A percentile compares a stretch with the other conserved stretches of the same genome.
These are phyloP conservation scores for Neurospora sp. DNA, from an alignment of 495 filamentous ascomycete genomes.

Conservation along the genomic window DNA sequence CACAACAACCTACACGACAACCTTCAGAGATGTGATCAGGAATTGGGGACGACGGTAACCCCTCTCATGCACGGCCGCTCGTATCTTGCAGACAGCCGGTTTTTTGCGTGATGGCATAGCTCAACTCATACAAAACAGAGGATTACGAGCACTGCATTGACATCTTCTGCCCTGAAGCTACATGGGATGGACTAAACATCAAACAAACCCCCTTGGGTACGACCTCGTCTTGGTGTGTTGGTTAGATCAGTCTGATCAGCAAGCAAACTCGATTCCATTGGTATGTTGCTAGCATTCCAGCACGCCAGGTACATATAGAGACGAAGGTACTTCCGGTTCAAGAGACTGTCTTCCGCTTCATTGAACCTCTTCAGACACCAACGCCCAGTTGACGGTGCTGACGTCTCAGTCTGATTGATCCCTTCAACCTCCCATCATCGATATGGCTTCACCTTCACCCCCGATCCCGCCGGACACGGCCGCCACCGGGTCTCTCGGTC, in stretches of 20 bases:
- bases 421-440: neutral
- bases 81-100: neutral
- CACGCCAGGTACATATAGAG: neutral
- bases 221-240: neutral
- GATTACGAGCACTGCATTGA: neutral
- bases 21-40: neutral
- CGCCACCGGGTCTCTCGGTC: neutral
- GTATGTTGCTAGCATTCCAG: neutral
- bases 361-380: neutral
- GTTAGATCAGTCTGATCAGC: neutral
- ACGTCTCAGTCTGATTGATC: neutral
- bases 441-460: neutral
- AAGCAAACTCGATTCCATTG: neutral
- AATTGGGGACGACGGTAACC: neutral
- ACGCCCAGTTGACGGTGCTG: neutral
- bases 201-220: neutral
- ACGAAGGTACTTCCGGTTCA: neutral
- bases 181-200: neutral
- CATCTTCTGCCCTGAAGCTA: neutral
- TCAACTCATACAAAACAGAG: neutral
- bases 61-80: neutral
- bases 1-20: neutral
- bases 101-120: neutral
- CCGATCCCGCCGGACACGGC: slow-evolving; percentile 1
- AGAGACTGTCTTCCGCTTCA: neutral